These are phyloP conservation scores for Hypoxylon fuscum DNA, from an alignment of 495 filamentous ascomycete genomes.

Conservation along the genomic window DNA sequence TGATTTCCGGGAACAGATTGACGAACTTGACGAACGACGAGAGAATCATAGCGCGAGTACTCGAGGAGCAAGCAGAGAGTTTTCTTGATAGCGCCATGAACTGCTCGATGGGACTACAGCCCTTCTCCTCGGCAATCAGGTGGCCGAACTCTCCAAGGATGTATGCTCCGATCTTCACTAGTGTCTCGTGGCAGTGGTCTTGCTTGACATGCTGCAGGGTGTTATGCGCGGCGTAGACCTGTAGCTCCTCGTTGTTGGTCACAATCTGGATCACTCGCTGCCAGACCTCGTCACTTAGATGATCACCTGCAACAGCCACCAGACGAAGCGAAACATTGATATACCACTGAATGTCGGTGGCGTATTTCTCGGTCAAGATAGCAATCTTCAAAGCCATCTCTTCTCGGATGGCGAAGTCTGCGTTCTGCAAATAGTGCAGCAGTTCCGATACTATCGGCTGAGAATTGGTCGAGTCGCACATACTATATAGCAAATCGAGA, in stretches of 20 bases:
- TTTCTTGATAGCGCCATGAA: conserved; percentile 93
- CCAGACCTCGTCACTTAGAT: conserved; percentile 99
- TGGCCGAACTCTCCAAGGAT: conserved; percentile 97
- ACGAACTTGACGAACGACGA: conserved; percentile 97
- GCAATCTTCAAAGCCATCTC: conserved; percentile 99
- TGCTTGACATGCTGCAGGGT: conserved; percentile 89
- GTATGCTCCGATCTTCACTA: conserved; percentile 97
- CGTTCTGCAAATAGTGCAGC: conserved; percentile 91
- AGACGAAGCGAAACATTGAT: conserved; percentile 96
- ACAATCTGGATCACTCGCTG: conserved; percentile 99
- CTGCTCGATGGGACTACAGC: conserved; percentile 97
- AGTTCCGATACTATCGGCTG: conserved; percentile 93
- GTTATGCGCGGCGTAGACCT: conserved; percentile 94
- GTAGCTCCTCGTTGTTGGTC: conserved; percentile 98
- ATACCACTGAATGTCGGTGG: conserved; percentile 98
- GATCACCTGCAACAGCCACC: conserved; percentile 95
- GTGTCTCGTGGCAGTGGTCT: conserved; percentile 92
- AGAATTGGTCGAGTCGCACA: conserved; percentile 96
- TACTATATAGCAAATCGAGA: conserved; percentile 97
- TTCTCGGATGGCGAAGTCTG: conserved; percentile 96
- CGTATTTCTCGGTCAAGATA: conserved; percentile 97
- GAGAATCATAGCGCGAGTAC: conserved; percentile 90
- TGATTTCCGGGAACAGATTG: conserved; percentile 98
- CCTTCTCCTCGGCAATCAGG: conserved; percentile 91
- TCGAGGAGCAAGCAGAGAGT: conserved; percentile 86